Conservation (phyloP, 371 early-diverging fungal species). For the Capillidium rhysosporum region DNA sequence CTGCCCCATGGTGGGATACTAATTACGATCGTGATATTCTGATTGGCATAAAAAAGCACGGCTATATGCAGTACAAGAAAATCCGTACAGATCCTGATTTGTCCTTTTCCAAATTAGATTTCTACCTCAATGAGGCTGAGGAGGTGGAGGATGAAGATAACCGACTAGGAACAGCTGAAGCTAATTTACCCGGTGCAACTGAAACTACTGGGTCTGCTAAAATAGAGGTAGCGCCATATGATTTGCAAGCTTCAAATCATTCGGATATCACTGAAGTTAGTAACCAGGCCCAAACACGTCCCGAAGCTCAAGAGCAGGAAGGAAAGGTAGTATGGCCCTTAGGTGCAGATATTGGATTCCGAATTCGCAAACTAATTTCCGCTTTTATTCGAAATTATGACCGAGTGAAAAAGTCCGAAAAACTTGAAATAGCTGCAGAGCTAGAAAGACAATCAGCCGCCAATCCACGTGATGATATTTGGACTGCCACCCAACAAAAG, state of each 20-base stretch:
- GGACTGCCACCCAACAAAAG: slow-evolving; percentile 20
- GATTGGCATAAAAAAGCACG: slow-evolving; percentile 58
- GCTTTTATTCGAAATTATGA: slow-evolving; percentile 37
- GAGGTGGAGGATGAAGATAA: too few species aligned
- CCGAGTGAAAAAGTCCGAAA: not conserved
- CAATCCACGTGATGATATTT: not conserved
- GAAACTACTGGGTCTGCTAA: too few species aligned
- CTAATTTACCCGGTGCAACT: too few species aligned
- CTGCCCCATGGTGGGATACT: slow-evolving; percentile 63
- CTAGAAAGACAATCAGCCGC: not conserved
- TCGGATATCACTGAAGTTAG: not conserved
- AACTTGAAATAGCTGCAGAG: not conserved
- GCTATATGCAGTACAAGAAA: slow-evolving; percentile 52
- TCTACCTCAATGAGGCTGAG: slow-evolving; percentile 13
- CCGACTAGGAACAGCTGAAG: too few species aligned
- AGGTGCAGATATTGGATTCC: slow-evolving; percentile 45
- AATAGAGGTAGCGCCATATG: not conserved
- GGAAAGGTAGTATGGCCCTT: slow-evolving; percentile 29
- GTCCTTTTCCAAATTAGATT: slow-evolving; percentile 33
- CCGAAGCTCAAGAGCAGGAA: not conserved
- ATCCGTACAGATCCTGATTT: slow-evolving; percentile 50
- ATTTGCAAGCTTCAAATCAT: not conserved
- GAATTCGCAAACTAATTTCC: slow-evolving; percentile 43
- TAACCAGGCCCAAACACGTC: not conserved
- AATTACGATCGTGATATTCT: slow-evolving; percentile 57